A percentile compares a stretch with the other conserved stretches of the same genome.
Evolutionary conservation across 1,284 basidiomycete genomes (phyloP).

Genomic region (Pyrrhoderma noxium): DNA sequence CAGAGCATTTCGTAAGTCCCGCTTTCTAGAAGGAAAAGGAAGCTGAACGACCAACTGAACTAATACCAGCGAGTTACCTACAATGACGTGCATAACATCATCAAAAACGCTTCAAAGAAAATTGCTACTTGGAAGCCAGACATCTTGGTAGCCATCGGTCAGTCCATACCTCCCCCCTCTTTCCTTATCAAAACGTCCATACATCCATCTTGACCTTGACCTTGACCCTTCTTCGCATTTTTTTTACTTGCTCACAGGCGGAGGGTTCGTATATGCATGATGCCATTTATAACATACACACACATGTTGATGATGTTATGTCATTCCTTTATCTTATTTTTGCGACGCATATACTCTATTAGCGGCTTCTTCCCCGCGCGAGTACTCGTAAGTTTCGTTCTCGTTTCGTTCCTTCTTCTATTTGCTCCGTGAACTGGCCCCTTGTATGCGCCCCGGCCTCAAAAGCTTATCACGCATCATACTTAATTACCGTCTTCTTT

Average conservation of each 20-base stretch:
- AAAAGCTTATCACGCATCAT: no score
- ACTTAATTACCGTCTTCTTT: background rate
- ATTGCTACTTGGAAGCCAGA: conserved; percentile 74
- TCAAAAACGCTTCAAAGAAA: conserved; percentile 49
- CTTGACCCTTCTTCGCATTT: background rate
- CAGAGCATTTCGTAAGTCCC: conserved; percentile 21
- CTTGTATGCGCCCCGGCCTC: no score
- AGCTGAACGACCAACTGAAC: no score
- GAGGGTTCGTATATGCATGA: conserved; percentile 65
- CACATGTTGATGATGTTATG: background rate
- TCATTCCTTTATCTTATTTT: background rate
- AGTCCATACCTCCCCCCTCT: conserved; percentile 17
- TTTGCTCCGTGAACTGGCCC: no score
- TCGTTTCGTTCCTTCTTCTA: conserved; percentile 9
- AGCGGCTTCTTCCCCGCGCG: conserved; percentile 94
- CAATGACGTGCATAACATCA: conserved; percentile 80
- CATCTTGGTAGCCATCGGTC: conserved; percentile 77
- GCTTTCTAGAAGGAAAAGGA: no score
- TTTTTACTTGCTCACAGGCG: conserved; percentile 39
- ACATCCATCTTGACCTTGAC: no score
- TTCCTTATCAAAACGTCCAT: background rate
- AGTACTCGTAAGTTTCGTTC: conserved; percentile 57
- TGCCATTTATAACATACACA: no score
- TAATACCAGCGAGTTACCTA: conserved; percentile 65
- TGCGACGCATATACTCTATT: conserved; percentile 16